Percentiles rank a stretch among this genome's conserved stretches.
phyloP scores from a whole-genome alignment of 176 grass and related monocot species.

The Echinochloa phyllopogon region DNA sequence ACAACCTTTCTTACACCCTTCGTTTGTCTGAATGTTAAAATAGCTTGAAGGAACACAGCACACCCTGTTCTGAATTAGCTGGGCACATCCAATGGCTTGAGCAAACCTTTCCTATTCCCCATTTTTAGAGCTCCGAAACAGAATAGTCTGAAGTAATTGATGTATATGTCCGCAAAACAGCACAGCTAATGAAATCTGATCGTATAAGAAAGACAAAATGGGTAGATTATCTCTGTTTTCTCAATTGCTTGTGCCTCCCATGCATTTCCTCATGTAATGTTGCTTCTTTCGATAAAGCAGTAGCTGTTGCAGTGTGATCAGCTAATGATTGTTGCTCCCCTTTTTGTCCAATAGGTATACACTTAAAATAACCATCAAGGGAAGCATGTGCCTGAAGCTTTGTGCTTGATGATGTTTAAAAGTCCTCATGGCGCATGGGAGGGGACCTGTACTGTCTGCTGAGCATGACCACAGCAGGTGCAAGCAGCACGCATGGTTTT shows the following conservation, averaged over 20 bases:
- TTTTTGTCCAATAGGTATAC: constrained; percentile 44
- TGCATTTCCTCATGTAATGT: constrained; percentile 43
- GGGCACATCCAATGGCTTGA: constrained; percentile 4
- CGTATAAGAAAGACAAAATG: constrained; percentile 23
- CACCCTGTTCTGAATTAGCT: neutral
- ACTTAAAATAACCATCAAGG: constrained; percentile 58
- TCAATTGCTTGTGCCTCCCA: neutral
- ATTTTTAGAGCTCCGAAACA: neutral
- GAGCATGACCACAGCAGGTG: constrained; percentile 48
- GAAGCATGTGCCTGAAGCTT: constrained; percentile 53
- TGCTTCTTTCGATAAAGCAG: constrained; percentile 53
- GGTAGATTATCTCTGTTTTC: constrained; percentile 17
- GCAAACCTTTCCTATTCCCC: neutral
- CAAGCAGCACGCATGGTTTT: constrained; percentile 17
- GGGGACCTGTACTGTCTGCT: constrained; percentile 39
- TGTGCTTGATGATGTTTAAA: constrained; percentile 56
- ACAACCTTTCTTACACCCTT: neutral
- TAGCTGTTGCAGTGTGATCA: constrained; percentile 52
- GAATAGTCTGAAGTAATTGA: constrained; percentile 2
- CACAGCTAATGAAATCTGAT: neutral
- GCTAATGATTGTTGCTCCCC: constrained; percentile 59
- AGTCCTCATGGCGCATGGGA: constrained; percentile 65
- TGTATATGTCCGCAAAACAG: neutral
- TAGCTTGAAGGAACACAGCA: constrained; percentile 2
- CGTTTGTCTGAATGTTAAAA: constrained; percentile 19